Evolutionary conservation across 805 yeast genomes (phyloP).

Genomic region (Lipomyces kockii): DNA sequence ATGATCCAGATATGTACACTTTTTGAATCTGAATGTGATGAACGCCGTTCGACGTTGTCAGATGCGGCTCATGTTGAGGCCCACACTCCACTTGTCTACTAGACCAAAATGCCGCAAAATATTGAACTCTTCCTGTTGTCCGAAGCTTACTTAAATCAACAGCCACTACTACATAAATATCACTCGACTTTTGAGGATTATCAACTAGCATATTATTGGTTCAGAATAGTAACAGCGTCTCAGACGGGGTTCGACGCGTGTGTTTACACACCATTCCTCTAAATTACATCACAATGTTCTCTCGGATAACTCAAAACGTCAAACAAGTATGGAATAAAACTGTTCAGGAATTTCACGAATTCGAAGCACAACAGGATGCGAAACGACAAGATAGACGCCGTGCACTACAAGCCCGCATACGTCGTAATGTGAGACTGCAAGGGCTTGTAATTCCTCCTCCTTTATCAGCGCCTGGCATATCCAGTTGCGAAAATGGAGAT

Average conservation of each 20-base stretch:
- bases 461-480: neutral
- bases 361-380: constrained; percentile 18
- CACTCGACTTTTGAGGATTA: neutral
- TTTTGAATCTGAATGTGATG: no score
- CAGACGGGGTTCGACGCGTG: neutral
- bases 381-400: neutral
- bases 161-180: neutral
- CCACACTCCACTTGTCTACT: no score
- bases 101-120: no score
- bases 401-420: neutral
- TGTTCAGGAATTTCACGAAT: constrained; percentile 28
- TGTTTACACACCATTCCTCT: neutral
- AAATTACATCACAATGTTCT: constrained; percentile 16
- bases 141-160: neutral
- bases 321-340: constrained; percentile 30
- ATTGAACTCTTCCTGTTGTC: no score
- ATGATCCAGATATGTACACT: no score
- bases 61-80: no score
- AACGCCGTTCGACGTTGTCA: no score
- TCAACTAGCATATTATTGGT: neutral
- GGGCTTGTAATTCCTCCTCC: neutral
- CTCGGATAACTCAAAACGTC: constrained; percentile 14
- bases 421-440: neutral
- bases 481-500: neutral
- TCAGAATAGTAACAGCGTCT: neutral